These are phyloP conservation scores for Ganoderma sinense DNA, from an alignment of 1,284 basidiomycete species.

Conservation along the genomic window DNA sequence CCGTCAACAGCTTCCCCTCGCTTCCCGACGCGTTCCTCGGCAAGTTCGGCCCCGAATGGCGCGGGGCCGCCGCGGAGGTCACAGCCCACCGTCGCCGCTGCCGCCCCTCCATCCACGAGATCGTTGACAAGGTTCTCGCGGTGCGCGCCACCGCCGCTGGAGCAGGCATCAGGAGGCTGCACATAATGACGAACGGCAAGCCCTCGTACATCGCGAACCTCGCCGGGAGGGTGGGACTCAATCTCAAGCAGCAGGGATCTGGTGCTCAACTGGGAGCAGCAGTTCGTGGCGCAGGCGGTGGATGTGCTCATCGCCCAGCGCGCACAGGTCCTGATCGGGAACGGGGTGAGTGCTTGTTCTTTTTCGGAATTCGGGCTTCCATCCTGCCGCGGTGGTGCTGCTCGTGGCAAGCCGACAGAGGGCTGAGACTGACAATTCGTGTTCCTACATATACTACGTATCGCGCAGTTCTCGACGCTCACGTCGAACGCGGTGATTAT, in stretches of 20 bases:
- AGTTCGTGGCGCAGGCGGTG: constrained; percentile 46
- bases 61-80: not conserved
- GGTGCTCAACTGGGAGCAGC: constrained; percentile 45
- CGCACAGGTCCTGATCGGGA: constrained; percentile 54
- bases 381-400: not conserved
- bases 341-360: constrained; percentile 50
- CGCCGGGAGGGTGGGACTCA: constrained; percentile 35
- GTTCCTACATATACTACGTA: not conserved
- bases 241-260: constrained; percentile 46
- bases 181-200: constrained; percentile 65
- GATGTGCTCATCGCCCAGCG: constrained; percentile 54
- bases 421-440: not conserved
- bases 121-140: constrained; percentile 49
- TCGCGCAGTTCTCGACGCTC: constrained; percentile 38
- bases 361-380: not conserved
- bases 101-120: constrained; percentile 54
- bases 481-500: constrained; percentile 39
- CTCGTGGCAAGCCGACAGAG: not conserved
- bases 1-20: constrained; percentile 51
- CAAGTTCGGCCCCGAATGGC: not conserved
- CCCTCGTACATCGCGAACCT: constrained; percentile 48
- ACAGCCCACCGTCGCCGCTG: constrained; percentile 51
- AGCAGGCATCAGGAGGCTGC: constrained; percentile 45
- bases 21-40: constrained; percentile 29
- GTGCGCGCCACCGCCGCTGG: constrained; percentile 39